These are phyloP conservation scores for Colletotrichum somersetense DNA, from an alignment of 2,329 filamentous ascomycete species.

Conservation along the genomic window DNA sequence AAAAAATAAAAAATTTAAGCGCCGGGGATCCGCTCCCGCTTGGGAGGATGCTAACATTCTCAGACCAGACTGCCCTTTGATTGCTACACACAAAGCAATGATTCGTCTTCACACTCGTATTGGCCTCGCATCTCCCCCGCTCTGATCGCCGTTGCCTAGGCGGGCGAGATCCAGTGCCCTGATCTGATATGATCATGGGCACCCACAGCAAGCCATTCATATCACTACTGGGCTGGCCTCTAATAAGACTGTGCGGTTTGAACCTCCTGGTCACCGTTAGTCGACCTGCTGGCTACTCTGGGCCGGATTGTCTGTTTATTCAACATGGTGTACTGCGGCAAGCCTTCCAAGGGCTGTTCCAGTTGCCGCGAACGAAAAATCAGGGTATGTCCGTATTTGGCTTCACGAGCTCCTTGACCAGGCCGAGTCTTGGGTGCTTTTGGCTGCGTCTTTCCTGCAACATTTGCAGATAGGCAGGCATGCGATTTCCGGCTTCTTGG, in stretches of 20 bases:
- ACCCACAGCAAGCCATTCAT: constrained; percentile 8
- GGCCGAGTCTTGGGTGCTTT: neutral
- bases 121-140: constrained; percentile 13
- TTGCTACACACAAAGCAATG: constrained; percentile 6
- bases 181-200: constrained; percentile 21
- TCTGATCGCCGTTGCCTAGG: constrained; percentile 15
- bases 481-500: neutral
- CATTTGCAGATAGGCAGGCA: neutral
- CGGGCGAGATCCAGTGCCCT: constrained; percentile 19
- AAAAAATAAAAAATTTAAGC: neutral
- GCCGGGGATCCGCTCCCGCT: neutral
- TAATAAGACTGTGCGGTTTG: neutral
- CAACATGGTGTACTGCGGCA: constrained; percentile 69
- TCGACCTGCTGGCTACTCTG: neutral
- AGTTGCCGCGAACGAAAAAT: constrained; percentile 69
- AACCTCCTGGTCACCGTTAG: neutral
- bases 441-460: neutral
- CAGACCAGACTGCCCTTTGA: constrained; percentile 8
- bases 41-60: constrained; percentile 3
- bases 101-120: constrained; percentile 5
- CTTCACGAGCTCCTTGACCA: neutral
- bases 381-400: constrained; percentile 57
- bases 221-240: constrained; percentile 3
- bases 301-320: neutral
- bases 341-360: constrained; percentile 68